Evolutionary conservation across 2,329 filamentous ascomycete species (phyloP).

Genomic region (Pseudocercospora fijiensis): DNA sequence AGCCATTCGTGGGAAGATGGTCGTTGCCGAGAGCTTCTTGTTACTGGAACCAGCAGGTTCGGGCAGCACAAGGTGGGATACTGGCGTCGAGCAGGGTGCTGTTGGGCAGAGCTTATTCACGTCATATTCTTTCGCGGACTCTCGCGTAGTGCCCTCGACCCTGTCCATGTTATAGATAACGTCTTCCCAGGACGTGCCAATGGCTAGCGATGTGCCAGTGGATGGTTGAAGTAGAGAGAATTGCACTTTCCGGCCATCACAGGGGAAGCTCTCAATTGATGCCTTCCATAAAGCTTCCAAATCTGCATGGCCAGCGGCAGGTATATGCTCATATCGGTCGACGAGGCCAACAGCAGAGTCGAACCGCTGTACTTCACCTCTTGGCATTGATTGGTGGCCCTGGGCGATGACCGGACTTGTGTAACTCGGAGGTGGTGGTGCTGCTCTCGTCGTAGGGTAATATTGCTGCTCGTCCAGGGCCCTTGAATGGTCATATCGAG

Average conservation of each 20-base stretch:
- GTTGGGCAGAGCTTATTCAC: constrained; percentile 31
- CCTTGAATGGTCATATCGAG: constrained; percentile 67
- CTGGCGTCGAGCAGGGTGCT: constrained; percentile 23
- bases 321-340: constrained; percentile 35
- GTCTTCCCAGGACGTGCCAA: constrained; percentile 27
- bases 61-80: constrained; percentile 31
- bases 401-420: constrained; percentile 62
- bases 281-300: constrained; percentile 34
- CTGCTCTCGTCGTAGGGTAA: constrained; percentile 59
- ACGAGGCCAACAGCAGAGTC: constrained; percentile 34
- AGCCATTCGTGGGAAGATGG: constrained; percentile 50
- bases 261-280: constrained; percentile 26
- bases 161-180: constrained; percentile 33
- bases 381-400: constrained; percentile 42
- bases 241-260: constrained; percentile 32
- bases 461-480: constrained; percentile 68
- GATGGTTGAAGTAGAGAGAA: constrained; percentile 30
- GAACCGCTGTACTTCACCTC: constrained; percentile 23
- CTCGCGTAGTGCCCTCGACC: background rate
- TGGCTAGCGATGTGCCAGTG: constrained; percentile 25
- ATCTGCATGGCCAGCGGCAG: constrained; percentile 30
- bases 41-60: background rate
- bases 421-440: constrained; percentile 60
- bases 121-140: constrained; percentile 23
- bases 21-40: constrained; percentile 18